Conservation (phyloP, 495 filamentous ascomycete species). For the Copromyces sp. region DNA sequence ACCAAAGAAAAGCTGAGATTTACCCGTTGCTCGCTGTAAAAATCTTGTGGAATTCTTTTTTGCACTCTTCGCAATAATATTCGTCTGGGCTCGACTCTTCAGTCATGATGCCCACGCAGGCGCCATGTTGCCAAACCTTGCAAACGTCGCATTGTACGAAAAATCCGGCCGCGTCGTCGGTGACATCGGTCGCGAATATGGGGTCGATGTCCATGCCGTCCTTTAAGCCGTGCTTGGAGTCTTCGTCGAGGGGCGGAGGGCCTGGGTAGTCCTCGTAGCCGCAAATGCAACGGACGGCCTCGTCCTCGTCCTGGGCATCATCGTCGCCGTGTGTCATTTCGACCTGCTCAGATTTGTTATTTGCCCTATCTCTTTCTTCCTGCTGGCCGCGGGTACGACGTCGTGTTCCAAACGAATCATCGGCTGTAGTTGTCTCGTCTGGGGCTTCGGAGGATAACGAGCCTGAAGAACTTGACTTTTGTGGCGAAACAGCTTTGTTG, state of each 20-base stretch:
- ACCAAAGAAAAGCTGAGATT: constrained; percentile 26
- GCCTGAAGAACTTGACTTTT: constrained; percentile 59
- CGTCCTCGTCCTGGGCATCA: constrained; percentile 77
- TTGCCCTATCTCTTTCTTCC: constrained; percentile 45
- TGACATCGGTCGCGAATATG: constrained; percentile 55
- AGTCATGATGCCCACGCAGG: constrained; percentile 94
- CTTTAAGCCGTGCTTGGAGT: constrained; percentile 40
- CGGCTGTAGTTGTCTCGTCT: constrained; percentile 57
- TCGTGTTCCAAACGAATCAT: constrained; percentile 41
- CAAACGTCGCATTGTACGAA: constrained; percentile 98
- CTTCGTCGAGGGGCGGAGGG: constrained; percentile 58
- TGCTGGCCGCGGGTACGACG: constrained; percentile 60
- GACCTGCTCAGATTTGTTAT: constrained; percentile 38
- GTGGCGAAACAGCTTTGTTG: constrained; percentile 62
- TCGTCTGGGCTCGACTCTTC: constrained; percentile 86
- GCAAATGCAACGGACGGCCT: constrained; percentile 90
- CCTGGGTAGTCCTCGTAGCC: constrained; percentile 92
- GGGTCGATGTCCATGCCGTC: constrained; percentile 41
- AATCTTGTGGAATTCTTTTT: constrained; percentile 80
- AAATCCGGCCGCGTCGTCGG: constrained; percentile 83
- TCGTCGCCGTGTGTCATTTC: constrained; percentile 45
- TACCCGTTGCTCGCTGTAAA: constrained; percentile 76
- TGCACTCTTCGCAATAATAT: constrained; percentile 95
- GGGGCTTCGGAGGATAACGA: constrained; percentile 69
- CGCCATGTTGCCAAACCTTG: constrained; percentile 98